Conservation (phyloP, 2,329 filamentous ascomycete genomes). For the Trichoderma sp. region DNA sequence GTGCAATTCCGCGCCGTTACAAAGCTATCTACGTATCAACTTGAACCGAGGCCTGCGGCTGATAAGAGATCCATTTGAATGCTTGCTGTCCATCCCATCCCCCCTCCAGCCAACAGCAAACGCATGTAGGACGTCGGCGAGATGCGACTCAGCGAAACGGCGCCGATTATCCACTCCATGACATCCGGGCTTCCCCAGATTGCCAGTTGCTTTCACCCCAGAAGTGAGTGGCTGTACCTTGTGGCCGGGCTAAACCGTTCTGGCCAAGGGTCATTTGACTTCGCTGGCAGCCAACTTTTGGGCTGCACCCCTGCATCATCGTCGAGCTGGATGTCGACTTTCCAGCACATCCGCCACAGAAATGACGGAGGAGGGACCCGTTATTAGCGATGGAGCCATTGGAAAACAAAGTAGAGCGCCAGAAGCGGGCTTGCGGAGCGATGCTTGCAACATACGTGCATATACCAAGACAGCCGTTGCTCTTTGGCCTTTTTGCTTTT, state of each 20-base stretch:
- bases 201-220: background rate
- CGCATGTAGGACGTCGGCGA: constrained; percentile 4
- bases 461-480: background rate
- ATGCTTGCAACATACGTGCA: background rate
- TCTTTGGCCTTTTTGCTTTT: background rate
- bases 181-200: constrained; percentile 8
- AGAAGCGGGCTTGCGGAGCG: background rate
- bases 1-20: background rate
- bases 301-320: constrained; percentile 7
- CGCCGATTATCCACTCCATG: background rate
- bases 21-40: background rate
- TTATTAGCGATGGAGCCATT: background rate
- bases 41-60: background rate
- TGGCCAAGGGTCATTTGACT: constrained; percentile 9
- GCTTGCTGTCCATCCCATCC: background rate
- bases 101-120: background rate
- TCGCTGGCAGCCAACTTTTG: background rate
- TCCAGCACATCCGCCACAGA: constrained; percentile 7
- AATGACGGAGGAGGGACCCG: background rate
- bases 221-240: background rate
- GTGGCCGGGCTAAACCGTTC: background rate
- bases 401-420: background rate
- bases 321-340: background rate
- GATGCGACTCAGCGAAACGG: background rate
- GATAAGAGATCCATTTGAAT: background rate